Evolutionary conservation across 768 basidiomycete genomes (phyloP), one percentile per base, ranked within the genome.

Genomic region (Tubosaeta sp.): DNA sequence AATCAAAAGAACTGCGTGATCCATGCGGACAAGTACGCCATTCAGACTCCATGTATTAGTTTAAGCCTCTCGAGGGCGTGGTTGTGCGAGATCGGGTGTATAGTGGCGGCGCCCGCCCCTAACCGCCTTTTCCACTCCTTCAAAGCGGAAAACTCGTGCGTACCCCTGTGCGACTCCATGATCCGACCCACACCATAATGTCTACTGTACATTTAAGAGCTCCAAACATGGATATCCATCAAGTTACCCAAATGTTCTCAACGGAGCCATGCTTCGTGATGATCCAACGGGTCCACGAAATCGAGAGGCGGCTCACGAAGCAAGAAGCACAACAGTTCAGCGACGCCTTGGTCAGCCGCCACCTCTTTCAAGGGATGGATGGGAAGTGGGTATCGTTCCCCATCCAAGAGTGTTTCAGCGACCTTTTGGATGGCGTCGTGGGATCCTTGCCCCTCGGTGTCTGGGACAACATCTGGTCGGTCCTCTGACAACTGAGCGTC

Each of bases 401-500:
- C 71, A 25, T 73, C 69, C 14, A 78, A 59, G 13, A 79, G 61
- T 32, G 71, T 76, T 19, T 67, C 46, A 16, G 57, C 61, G 1
- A 75, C 83, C 38, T 61, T 66, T 21, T 49, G 54, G 14, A 62
- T 54, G 1, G 74, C 75, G 0, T 61, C 24, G 3, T 36, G 42
- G 13, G 65, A 68, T 0, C 40, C 45, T 6, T 21, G 54, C 30
- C 76, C 73, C 35, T 66, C 60, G 38, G 82, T 63, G 3, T 78
- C 60, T 12, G 59, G 64, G 10, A 83, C 75, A 0, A 82, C 84
- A 13, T 78, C 73, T 0, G 62, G 63, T 1, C 76, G 72, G 13
- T 78, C 80, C 55, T 81, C 76, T 0, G 65, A 62, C 6, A 80
- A 52, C 55, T 80, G 75, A 16, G 82, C 57, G n/a, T 77, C 70